These are phyloP conservation scores for Mrakia frigida DNA, from an alignment of 768 basidiomycete genomes.

Conservation along the genomic window DNA sequence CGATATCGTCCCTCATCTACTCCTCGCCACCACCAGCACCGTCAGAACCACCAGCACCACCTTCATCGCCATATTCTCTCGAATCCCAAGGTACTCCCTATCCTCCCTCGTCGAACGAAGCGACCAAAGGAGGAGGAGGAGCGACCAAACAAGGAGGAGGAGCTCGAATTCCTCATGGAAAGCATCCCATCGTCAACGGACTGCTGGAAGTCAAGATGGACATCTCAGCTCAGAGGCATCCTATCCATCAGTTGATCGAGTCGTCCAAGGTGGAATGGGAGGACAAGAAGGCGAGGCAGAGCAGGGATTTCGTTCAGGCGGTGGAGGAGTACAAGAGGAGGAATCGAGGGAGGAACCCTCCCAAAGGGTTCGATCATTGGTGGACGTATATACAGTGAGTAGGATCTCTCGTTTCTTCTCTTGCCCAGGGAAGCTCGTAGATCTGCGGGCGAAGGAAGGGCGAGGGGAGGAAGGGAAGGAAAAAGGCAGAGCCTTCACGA, in stretches of 20 bases:
- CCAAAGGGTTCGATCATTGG: conserved; percentile 43
- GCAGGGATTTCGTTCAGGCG: conserved; percentile 37
- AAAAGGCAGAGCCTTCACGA: too few species aligned
- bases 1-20: not conserved
- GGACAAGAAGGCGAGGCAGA: conserved; percentile 38
- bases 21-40: not conserved
- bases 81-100: not conserved
- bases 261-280: conserved; percentile 40
- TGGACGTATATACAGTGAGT: conserved; percentile 41
- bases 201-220: conserved; percentile 44
- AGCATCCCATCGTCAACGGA: conserved; percentile 40
- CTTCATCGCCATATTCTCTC: not conserved
- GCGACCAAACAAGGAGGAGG: not conserved
- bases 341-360: conserved; percentile 35
- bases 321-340: conserved; percentile 40
- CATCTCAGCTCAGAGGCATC: conserved; percentile 43
- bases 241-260: conserved; percentile 47
- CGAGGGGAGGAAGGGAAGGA: not conserved
- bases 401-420: not conserved
- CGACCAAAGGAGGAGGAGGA: not conserved
- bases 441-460: too few species aligned
- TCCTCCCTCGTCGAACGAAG: too few species aligned
- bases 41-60: not conserved
- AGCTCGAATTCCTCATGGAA: not conserved
- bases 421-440: not conserved